Evolutionary conservation across 768 basidiomycete species (phyloP).

Genomic region (Thelephora ganbajun): DNA sequence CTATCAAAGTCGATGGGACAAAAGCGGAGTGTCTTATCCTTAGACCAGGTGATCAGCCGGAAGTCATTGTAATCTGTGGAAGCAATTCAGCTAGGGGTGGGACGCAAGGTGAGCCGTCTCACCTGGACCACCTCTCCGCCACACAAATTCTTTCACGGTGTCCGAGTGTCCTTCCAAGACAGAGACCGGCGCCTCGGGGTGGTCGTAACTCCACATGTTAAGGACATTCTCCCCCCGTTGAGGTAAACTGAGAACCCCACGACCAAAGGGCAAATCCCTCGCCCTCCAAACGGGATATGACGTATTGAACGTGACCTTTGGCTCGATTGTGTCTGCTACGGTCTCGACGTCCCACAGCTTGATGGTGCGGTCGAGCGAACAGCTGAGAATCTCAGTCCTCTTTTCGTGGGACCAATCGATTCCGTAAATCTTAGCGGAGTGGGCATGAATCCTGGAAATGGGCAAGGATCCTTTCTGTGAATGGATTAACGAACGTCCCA

Average conservation of each 20-base stretch:
- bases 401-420: slow-evolving; percentile 86
- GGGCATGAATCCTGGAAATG: slow-evolving; percentile 59
- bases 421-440: slow-evolving; percentile 89
- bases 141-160: slow-evolving; percentile 96
- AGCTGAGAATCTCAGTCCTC: slow-evolving; percentile 78
- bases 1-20: slow-evolving; percentile 72
- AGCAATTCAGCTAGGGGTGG: neutral
- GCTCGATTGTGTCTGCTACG: slow-evolving; percentile 1
- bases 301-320: slow-evolving; percentile 37
- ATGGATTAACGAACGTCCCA: neutral
- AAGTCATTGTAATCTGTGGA: slow-evolving; percentile 31
- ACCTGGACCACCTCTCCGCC: slow-evolving; percentile 63
- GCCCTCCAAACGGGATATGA: slow-evolving; percentile 92
- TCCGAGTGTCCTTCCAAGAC: slow-evolving; percentile 81
- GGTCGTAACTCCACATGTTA: slow-evolving; percentile 60
- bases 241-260: slow-evolving; percentile 75
- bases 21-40: slow-evolving; percentile 81
- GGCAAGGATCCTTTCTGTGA: slow-evolving; percentile 80
- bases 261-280: slow-evolving; percentile 81
- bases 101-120: slow-evolving; percentile 5
- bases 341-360: slow-evolving; percentile 65
- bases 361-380: slow-evolving; percentile 88
- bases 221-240: slow-evolving; percentile 76
- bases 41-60: slow-evolving; percentile 69
- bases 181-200: slow-evolving; percentile 41